Percentiles rank a stretch among this genome's conserved stretches.
phyloP scores from a whole-genome alignment of 768 basidiomycete species.

The Lepiota subincarnata region DNA sequence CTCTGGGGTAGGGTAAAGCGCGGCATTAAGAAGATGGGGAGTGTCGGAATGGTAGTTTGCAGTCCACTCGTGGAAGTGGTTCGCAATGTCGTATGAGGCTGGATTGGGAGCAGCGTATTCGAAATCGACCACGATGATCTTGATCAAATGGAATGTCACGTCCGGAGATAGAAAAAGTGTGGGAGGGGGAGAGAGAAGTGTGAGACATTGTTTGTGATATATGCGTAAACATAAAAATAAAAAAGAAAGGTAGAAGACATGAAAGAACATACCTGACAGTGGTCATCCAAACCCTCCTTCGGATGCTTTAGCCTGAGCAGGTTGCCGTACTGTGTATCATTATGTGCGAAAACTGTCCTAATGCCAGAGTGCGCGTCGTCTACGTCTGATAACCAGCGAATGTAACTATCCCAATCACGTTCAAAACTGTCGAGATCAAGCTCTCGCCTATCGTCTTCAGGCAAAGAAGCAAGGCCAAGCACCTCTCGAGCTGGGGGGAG shows the following conservation, averaged over 20 bases:
- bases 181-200: slow-evolving; percentile 5
- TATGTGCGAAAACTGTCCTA: slow-evolving; percentile 79
- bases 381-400: slow-evolving; percentile 60
- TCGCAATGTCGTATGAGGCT: slow-evolving; percentile 92
- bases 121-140: slow-evolving; percentile 97
- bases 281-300: slow-evolving; percentile 57
- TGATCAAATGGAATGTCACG: slow-evolving; percentile 7
- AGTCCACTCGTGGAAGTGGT: slow-evolving; percentile 97
- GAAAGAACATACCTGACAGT: slow-evolving; percentile 59
- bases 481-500: slow-evolving; percentile 67
- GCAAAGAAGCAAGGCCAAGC: slow-evolving; percentile 54
- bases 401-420: slow-evolving; percentile 63
- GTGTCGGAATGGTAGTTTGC: slow-evolving; percentile 76
- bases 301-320: slow-evolving; percentile 64
- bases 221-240: neutral
- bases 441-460: slow-evolving; percentile 39
- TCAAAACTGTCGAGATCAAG: slow-evolving; percentile 66
- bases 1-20: slow-evolving; percentile 65
- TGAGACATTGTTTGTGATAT: slow-evolving; percentile 5
- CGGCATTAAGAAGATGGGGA: slow-evolving; percentile 61
- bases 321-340: slow-evolving; percentile 96
- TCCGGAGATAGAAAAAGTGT: neutral
- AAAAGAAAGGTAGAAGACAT: neutral
- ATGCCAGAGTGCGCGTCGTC: slow-evolving; percentile 59
- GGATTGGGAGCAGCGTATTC: slow-evolving; percentile 95